Evolutionary conservation across 805 yeast genomes (phyloP).

Genomic region (Nakazawaea anatomiae): DNA sequence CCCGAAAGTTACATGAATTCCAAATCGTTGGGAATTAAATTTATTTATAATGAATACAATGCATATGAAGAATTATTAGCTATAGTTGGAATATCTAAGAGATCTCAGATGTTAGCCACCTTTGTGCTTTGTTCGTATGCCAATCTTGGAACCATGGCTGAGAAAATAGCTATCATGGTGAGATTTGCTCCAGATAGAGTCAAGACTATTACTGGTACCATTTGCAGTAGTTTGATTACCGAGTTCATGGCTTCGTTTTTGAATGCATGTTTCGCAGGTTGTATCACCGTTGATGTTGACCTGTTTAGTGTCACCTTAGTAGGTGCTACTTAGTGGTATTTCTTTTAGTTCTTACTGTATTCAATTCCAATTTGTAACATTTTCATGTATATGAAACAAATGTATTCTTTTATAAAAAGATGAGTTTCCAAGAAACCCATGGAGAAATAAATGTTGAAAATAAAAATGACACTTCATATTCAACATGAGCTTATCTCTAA

Average conservation of each 20-base stretch:
- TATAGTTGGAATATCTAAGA: constrained; percentile 33
- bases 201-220: constrained; percentile 38
- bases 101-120: constrained; percentile 51
- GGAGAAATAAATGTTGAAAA: no score
- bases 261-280: constrained; percentile 47
- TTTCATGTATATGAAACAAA: no score
- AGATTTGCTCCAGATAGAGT: constrained; percentile 45
- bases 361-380: no score
- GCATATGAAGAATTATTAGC: constrained; percentile 35
- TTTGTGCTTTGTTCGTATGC: constrained; percentile 59
- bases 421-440: no score
- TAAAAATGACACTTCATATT: no score
- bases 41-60: constrained; percentile 58
- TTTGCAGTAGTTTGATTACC: constrained; percentile 40
- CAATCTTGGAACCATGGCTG: constrained; percentile 54
- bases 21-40: constrained; percentile 47
- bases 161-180: constrained; percentile 52
- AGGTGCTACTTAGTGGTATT: no score
- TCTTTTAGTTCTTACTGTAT: no score
- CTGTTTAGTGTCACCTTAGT: constrained; percentile 15
- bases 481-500: no score
- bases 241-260: constrained; percentile 48
- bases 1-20: constrained; percentile 45
- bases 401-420: no score
- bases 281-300: constrained; percentile 27